These are phyloP conservation scores for Amylocystis lapponica DNA, from an alignment of 768 basidiomycete genomes.

Conservation along the genomic window DNA sequence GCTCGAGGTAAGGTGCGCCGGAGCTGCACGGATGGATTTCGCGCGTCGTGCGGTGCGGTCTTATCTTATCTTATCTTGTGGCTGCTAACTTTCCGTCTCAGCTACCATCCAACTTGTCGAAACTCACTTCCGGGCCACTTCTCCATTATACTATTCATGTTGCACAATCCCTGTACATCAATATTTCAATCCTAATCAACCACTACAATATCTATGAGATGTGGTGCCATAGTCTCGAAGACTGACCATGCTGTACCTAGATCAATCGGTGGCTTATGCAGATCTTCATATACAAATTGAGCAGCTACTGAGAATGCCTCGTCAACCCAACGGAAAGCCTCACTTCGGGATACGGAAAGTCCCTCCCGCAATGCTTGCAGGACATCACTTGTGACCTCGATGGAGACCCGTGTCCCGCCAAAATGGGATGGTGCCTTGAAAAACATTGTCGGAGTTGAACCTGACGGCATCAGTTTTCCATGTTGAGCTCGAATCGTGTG, in stretches of 20 bases:
- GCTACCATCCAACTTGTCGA: no score
- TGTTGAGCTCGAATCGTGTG: slow-evolving; percentile 20
- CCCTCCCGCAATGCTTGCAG: background rate
- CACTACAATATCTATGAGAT: background rate
- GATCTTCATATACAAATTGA: background rate
- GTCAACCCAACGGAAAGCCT: slow-evolving; percentile 10
- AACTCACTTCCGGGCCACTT: no score
- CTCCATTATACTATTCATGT: no score
- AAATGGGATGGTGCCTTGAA: background rate
- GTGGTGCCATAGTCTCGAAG: slow-evolving; percentile 2
- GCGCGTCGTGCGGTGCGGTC: no score
- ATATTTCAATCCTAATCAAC: no score
- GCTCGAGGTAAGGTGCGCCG: no score
- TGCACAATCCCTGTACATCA: no score
- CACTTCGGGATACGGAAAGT: slow-evolving; percentile 3
- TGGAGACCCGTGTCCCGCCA: background rate
- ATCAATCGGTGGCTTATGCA: background rate
- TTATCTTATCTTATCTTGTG: no score
- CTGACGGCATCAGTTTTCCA: slow-evolving; percentile 25
- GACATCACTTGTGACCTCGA: background rate
- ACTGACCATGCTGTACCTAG: background rate
- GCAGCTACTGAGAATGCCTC: slow-evolving; percentile 5
- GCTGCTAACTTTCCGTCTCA: no score
- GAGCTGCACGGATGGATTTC: no score
- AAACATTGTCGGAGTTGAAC: slow-evolving; percentile 5